Percentiles rank a stretch among this genome's conserved stretches.
phyloP scores from a whole-genome alignment of 768 basidiomycete genomes.

The Lactifluus piperatus region DNA sequence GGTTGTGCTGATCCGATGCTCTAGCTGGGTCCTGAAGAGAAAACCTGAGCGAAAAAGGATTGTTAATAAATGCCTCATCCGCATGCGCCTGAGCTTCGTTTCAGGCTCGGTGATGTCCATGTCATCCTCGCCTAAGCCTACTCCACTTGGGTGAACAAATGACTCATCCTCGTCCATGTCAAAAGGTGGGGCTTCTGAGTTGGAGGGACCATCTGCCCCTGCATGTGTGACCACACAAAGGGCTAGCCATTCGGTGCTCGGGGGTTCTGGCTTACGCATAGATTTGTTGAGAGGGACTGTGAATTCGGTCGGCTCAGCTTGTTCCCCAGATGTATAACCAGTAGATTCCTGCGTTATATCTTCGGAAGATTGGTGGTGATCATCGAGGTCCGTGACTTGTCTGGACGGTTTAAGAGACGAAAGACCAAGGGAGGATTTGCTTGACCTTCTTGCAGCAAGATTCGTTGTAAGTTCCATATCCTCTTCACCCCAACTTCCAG shows the following conservation, averaged over 20 bases:
- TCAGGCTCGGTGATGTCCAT: conserved; percentile 24
- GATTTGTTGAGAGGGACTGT: conserved; percentile 61
- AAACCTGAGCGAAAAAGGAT: neutral
- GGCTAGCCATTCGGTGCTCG: conserved; percentile 58
- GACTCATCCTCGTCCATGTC: conserved; percentile 42
- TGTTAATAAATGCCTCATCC: conserved; percentile 12
- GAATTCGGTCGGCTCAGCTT: conserved; percentile 57
- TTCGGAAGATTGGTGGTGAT: conserved; percentile 11
- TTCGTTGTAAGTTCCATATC: conserved; percentile 73
- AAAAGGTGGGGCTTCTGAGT: conserved; percentile 38
- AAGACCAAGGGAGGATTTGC: conserved; percentile 31
- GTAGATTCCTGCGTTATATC: conserved; percentile 24
- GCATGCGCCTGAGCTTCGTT: conserved; percentile 19
- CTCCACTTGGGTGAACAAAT: conserved; percentile 29
- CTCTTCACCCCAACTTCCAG: conserved; percentile 26
- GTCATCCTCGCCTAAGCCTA: conserved; percentile 21
- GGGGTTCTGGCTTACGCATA: conserved; percentile 36
- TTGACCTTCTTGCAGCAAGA: conserved; percentile 33
- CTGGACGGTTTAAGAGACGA: conserved; percentile 20
- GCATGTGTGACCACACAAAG: conserved; percentile 66
- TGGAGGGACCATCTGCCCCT: conserved; percentile 41
- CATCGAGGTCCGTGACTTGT: conserved; percentile 1
- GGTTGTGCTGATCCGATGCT: conserved; percentile 10
- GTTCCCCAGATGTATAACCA: conserved; percentile 29
- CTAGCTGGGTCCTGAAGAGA: conserved; percentile 1